phyloP scores from a whole-genome alignment of 495 filamentous ascomycete species.

The Hypoxylon rickii region DNA sequence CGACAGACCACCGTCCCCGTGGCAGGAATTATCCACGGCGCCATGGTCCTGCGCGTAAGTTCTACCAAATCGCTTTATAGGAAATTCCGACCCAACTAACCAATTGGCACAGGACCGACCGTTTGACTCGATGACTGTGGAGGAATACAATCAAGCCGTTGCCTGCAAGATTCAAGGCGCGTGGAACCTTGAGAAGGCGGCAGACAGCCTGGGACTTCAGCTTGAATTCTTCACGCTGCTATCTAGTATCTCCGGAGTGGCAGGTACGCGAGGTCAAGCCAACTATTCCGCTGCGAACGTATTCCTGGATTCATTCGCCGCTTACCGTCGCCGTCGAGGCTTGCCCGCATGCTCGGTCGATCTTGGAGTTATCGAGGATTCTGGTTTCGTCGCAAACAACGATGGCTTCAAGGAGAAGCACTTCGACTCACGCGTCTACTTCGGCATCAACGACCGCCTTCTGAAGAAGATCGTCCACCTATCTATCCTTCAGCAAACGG shows the following conservation, averaged over 20 bases:
- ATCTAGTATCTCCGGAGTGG: conserved; percentile 59
- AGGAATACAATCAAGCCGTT: conserved; percentile 50
- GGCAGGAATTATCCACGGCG: conserved; percentile 48
- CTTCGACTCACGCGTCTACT: background rate
- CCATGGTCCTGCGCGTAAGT: conserved; percentile 57
- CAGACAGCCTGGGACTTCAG: conserved; percentile 41
- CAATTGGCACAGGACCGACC: conserved; percentile 48
- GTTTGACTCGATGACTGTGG: conserved; percentile 54
- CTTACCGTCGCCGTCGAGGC: conserved; percentile 45
- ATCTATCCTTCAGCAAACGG: background rate
- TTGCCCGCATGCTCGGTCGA: conserved; percentile 54
- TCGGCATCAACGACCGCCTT: background rate
- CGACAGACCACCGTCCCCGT: conserved; percentile 33
- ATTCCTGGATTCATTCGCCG: conserved; percentile 57
- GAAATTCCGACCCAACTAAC: background rate
- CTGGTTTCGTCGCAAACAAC: conserved; percentile 54
- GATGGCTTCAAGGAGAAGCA: background rate
- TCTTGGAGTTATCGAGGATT: conserved; percentile 55
- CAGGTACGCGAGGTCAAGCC: conserved; percentile 62
- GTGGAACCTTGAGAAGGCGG: conserved; percentile 58
- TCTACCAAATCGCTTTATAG: background rate
- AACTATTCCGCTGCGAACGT: conserved; percentile 66
- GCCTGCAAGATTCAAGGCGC: conserved; percentile 56
- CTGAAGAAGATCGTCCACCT: background rate
- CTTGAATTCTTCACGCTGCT: conserved; percentile 69